Evolutionary conservation across 2,329 filamentous ascomycete species (phyloP), one percentile per base, ranked within the genome.

Genomic region (Fusarium subglutinans): DNA sequence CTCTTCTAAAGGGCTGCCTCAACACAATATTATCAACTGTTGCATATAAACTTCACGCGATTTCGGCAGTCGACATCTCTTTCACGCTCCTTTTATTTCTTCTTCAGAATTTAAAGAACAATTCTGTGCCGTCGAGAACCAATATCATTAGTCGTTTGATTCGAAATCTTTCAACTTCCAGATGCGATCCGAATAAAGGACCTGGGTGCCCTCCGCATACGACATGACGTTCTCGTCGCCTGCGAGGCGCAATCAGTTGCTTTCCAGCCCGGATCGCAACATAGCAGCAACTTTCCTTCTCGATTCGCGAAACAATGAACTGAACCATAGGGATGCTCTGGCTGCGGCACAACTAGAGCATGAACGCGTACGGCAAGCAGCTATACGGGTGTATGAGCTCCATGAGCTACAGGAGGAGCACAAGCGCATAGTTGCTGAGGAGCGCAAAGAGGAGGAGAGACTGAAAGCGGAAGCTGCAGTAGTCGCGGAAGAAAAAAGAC

Each of bases 271-370:
- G 14, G 82, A 84, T 28, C 81, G 83, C 58, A 76, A 83, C 14
- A 89, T 89, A 68, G 85, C 90, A 47, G 87, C 90, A 28, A 87
- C 85, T 30, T 87, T 94, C 35, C 91, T 94, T 66, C 85, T 85
- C 45, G 88, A 90, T 58, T 86, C 89, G 38, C 87, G 89, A 41
- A 90, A 93, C 72, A 89, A 88, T 40, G 90, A 91, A 78, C 84
- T 88, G 56, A 86, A 85, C 63, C 92, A 94, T 79, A 87, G 88
- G 66, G 88, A 90, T 75, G 92, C 92, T 20, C 87, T 96, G 22
- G 89, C 88, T 51, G 88, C 88, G 53, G 92, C 92, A 8, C 89
- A 90, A 55, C 86, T 86, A 20, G 89, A 92, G 77, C 93, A 95
- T 80, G 89, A 93, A 43, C 87, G 89, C 35, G 88, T 96, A 17